Conservation (phyloP, 495 filamentous ascomycete genomes). For the Glutinoglossum americanum region DNA sequence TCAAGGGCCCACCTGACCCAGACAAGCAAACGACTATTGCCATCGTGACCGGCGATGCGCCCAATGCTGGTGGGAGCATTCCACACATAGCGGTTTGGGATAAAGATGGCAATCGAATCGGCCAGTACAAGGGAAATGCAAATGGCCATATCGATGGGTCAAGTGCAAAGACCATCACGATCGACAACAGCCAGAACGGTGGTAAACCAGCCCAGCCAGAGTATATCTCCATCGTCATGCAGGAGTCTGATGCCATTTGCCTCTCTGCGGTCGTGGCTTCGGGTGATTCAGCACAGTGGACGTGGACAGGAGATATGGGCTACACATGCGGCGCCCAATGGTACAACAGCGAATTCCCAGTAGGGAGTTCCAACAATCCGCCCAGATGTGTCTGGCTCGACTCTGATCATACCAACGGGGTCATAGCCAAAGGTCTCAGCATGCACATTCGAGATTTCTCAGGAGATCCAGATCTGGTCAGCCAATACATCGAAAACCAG, state of each 20-base stretch:
- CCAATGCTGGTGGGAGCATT: too few relatives aligned
- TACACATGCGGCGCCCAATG: slow-evolving; percentile 2
- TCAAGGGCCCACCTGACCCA: too few relatives aligned
- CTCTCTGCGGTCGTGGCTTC: not conserved
- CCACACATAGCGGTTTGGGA: too few relatives aligned
- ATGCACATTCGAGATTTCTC: too few relatives aligned
- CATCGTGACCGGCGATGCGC: too few relatives aligned
- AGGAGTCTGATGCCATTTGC: slow-evolving; percentile 3
- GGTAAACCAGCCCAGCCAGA: too few relatives aligned
- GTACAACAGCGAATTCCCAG: not conserved
- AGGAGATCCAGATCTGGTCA: not conserved
- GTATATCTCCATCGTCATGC: not conserved
- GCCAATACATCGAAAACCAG: slow-evolving; percentile 1
- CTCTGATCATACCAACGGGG: not conserved
- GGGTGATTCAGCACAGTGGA: not conserved
- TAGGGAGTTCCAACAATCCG: not conserved
- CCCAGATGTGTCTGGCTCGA: slow-evolving; percentile 6
- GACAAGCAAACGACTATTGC: too few relatives aligned
- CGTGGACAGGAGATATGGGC: slow-evolving; percentile 3
- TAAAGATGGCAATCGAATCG: too few relatives aligned
- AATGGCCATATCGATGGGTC: too few relatives aligned
- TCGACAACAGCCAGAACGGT: too few relatives aligned
- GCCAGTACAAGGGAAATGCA: too few relatives aligned
- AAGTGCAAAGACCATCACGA: too few relatives aligned
- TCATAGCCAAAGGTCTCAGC: not conserved